These are phyloP conservation scores for Sphagnum contortum DNA, from an alignment of 225 moss, liverwort and hornwort genomes.

Conservation along the genomic window DNA sequence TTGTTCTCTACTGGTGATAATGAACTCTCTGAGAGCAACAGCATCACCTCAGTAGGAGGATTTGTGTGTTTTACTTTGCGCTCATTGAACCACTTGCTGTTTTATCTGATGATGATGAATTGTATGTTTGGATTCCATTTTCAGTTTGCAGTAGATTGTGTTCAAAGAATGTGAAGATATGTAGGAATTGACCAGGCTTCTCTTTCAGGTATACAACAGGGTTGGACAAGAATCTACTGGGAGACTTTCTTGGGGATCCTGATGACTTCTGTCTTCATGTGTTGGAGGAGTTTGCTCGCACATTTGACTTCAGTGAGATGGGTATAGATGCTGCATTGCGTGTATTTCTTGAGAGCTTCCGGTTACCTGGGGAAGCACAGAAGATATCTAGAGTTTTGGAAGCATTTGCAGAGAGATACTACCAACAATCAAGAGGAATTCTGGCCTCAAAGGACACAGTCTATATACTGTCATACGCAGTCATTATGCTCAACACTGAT, in stretches of 20 bases:
- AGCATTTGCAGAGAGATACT: slow-evolving; percentile 88
- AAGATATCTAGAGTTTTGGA: slow-evolving; percentile 95
- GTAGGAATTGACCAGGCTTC: too few relatives aligned
- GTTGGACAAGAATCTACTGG: slow-evolving; percentile 79
- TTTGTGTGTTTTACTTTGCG: too few relatives aligned
- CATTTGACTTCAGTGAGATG: slow-evolving; percentile 96
- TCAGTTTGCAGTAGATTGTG: too few relatives aligned
- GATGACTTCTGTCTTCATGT: slow-evolving; percentile 93
- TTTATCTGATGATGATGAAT: too few relatives aligned
- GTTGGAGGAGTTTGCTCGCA: slow-evolving; percentile 77
- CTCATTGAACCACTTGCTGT: too few relatives aligned
- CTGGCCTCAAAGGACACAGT: slow-evolving; percentile 93
- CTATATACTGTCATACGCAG: slow-evolving; percentile 89
- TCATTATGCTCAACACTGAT: slow-evolving; percentile 94
- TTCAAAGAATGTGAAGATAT: too few relatives aligned
- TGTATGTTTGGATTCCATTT: too few relatives aligned
- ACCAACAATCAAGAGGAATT: slow-evolving; percentile 74
- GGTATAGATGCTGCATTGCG: slow-evolving; percentile 89
- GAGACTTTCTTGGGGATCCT: slow-evolving; percentile 95
- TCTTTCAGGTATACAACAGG: slow-evolving; percentile 83
- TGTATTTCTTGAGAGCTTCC: slow-evolving; percentile 86
- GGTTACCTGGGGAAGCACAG: slow-evolving; percentile 93
- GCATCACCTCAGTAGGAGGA: too few relatives aligned
- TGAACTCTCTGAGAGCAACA: too few relatives aligned
- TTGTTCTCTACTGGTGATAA: too few relatives aligned